Evolutionary conservation across 306 rosid genomes (phyloP), one percentile per base, ranked within the genome.

Genomic region (Styphnolobium japonicum): DNA sequence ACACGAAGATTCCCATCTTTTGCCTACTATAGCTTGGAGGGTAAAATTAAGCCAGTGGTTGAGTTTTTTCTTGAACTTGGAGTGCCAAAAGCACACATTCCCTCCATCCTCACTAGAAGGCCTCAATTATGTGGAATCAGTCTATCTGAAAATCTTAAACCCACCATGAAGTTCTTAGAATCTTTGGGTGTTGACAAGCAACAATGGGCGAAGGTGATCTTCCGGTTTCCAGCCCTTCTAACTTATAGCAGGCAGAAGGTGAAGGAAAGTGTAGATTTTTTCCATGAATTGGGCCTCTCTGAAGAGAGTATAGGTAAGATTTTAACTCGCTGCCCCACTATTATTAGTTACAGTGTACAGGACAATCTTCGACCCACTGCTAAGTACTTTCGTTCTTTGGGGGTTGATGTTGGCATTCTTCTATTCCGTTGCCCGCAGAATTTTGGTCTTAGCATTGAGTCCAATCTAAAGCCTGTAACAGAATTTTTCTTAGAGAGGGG

Each of bases 121-220:
- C 98, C 98, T 80, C 97, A 95, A 63, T 71, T 95, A 75, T 95
- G 98, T 73, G 98, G 98, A 48, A 88, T 95, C 67, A 95, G 98
- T 85, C 89, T 95, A 67, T 82, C 88, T 4, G 89, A 88, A 79
- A 95, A 95, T 79, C 86, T 95, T 70, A 92, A 83, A 75, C 98
- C 98, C 60, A 86, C 95, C 25, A 92, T 95, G 98, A 71, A 61
- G 55, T 95, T 89, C 88, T 85, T 92, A 19, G 98, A 95, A 48
- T 76, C 84, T 49, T 81, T 92, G 48, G 98, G 97, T 16, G 92
- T 95, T 52, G 98, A 95, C 86, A 92, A 95, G 82, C 78, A 83
- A 37, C 90, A 92, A 81, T 95, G 98, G 98, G 94, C 97, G 0
- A 95, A 91, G 80, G 95, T 95, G 77, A 92, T 95, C 40, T 85